phyloP scores from a whole-genome alignment of 805 yeast genomes.

The Sungouiella thailandica region DNA sequence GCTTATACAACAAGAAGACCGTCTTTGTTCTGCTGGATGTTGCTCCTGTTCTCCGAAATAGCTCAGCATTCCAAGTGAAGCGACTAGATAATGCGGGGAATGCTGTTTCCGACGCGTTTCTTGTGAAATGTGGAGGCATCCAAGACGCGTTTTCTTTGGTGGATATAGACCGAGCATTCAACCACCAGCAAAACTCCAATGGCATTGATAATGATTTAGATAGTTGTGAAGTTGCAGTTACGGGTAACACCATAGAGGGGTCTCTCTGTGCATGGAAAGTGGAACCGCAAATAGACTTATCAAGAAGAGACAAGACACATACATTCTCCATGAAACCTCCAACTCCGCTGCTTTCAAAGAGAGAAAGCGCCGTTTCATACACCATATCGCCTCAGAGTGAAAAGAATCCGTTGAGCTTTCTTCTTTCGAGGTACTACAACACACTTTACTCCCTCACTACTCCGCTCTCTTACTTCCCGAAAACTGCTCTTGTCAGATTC shows the following conservation, averaged over 20 bases:
- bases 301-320: no score
- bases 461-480: constrained; percentile 41
- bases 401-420: constrained; percentile 26
- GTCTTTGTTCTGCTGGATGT: background rate
- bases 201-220: no score
- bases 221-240: no score
- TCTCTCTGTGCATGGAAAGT: no score
- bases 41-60: background rate
- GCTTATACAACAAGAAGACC: background rate
- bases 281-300: no score
- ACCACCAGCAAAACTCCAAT: no score
- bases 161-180: no score
- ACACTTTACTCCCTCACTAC: constrained; percentile 36
- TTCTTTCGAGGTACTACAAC: constrained; percentile 29
- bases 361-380: no score
- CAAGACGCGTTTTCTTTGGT: background rate
- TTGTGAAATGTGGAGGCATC: background rate
- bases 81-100: background rate
- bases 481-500: constrained; percentile 46
- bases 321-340: constrained; percentile 18
- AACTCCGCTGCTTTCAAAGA: no score
- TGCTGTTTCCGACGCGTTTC: background rate
- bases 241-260: no score
- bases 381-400: constrained; percentile 13
- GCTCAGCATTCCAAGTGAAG: background rate